Evolutionary conservation across 192 early-diverging fungal species (phyloP), one percentile per base, ranked within the genome.

Genomic region (Ambispora gerdemannii): DNA sequence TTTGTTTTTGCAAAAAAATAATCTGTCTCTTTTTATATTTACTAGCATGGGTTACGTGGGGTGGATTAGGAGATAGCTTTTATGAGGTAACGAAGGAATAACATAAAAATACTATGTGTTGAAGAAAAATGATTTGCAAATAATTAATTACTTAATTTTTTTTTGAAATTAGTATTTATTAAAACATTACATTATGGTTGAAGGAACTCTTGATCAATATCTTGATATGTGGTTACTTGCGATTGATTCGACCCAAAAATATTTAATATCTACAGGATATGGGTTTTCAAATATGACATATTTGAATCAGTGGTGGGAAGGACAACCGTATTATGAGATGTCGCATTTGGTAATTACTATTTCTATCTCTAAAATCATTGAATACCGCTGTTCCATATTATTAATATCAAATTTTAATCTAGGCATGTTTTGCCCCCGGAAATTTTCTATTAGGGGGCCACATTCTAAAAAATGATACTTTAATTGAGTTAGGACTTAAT

Each of bases 361-460:
- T 30, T 38, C 22, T n/a, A n/a, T n/a, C n/a, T n/a, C n/a, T n/a
- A n/a, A n/a, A n/a, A n/a, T n/a, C n/a, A n/a, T 19, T 32, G 35
- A 4, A 78, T 72, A 73, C 50, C 70, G 58, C 63, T 58, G 38
- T 74, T 75, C 51, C 63, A 72, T 52, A 55, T 34, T 24, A 27
- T 19, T 27, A 33, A 36, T 53, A 27, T 58, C 55, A 15, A 35
- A 6, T 33, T 30, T 55, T 19, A n/a, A 8, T 65, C 19, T 71
- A 85, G 84, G 77, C 80, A 4, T 87, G 86, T 58, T 87, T 86
- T 71, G 81, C 77, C 7, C 79, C 77, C 20, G 84, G 83, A 4
- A 77, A 78, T 19, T 59, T 87, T 0, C 73, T 81, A 3, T 75
- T 87, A 72, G 77, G 73, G 2, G 70, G 80, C n/a, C 72, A 78